A percentile compares a stretch with the other conserved stretches of the same genome.
Conservation (phyloP, 208 protist genomes). For the Leishmania tropica region DNA sequence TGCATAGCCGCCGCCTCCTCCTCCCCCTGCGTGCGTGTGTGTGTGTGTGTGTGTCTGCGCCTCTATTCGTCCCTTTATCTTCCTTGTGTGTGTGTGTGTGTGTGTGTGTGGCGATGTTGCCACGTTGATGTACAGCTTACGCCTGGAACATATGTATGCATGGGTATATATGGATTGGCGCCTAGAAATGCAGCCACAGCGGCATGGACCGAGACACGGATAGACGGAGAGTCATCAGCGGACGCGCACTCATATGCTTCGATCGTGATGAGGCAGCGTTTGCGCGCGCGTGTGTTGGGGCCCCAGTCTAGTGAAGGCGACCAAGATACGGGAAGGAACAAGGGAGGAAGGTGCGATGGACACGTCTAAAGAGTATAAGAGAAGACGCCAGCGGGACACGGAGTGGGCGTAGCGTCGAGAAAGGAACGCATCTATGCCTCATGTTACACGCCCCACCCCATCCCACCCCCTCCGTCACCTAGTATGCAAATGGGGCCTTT, state of each 20-base stretch:
- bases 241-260: neutral
- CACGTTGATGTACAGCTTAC: neutral
- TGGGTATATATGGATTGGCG: neutral
- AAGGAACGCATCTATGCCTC: neutral
- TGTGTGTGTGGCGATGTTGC: neutral
- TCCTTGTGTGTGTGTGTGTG: neutral
- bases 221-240: neutral
- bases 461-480: neutral
- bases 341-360: neutral
- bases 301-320: neutral
- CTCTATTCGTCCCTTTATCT: neutral
- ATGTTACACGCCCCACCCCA: neutral
- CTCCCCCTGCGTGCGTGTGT: neutral
- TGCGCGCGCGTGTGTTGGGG: neutral
- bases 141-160: neutral
- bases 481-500: neutral
- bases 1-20: neutral
- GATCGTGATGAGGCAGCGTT: neutral
- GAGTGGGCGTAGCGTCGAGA: neutral
- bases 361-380: neutral
- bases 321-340: neutral
- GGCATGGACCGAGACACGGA: neutral
- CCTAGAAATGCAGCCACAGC: neutral
- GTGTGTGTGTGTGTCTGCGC: neutral
- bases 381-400: neutral